Conservation (phyloP, 495 filamentous ascomycete species). For the Xylaria venustula region DNA sequence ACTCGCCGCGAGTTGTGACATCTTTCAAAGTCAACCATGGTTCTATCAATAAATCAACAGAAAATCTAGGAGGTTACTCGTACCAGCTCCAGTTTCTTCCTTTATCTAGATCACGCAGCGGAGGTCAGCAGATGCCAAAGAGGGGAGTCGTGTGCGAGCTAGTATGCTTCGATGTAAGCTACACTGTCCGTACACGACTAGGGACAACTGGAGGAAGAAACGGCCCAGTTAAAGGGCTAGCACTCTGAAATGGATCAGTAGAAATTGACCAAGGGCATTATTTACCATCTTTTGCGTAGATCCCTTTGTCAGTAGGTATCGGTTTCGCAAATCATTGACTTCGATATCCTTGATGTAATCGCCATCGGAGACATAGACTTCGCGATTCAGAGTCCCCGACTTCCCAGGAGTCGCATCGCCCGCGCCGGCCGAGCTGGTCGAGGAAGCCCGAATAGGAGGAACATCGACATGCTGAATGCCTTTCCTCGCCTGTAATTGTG, state of each 20-base stretch:
- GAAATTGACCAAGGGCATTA: constrained; percentile 62
- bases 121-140: constrained; percentile 98
- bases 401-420: constrained; percentile 31
- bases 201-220: constrained; percentile 36
- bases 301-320: constrained; percentile 96
- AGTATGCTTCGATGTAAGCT: constrained; percentile 81
- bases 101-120: constrained; percentile 97
- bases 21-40: constrained; percentile 72
- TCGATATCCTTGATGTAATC: constrained; percentile 98
- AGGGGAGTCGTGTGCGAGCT: constrained; percentile 69
- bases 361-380: constrained; percentile 91
- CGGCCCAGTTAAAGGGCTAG: constrained; percentile 36
- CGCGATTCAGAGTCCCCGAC: constrained; percentile 65
- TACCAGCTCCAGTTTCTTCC: constrained; percentile 99
- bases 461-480: constrained; percentile 93
- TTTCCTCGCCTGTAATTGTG: constrained; percentile 86
- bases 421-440: constrained; percentile 24
- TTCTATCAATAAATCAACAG: constrained; percentile 48
- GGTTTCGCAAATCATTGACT: constrained; percentile 95
- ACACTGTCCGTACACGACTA: constrained; percentile 61
- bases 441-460: constrained; percentile 69
- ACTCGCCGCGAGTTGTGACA: constrained; percentile 96
- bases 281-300: constrained; percentile 99
- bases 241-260: constrained; percentile 77
- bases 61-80: constrained; percentile 56